Conservation (phyloP, 2,329 filamentous ascomycete genomes). For the Sporothrix humicola region DNA sequence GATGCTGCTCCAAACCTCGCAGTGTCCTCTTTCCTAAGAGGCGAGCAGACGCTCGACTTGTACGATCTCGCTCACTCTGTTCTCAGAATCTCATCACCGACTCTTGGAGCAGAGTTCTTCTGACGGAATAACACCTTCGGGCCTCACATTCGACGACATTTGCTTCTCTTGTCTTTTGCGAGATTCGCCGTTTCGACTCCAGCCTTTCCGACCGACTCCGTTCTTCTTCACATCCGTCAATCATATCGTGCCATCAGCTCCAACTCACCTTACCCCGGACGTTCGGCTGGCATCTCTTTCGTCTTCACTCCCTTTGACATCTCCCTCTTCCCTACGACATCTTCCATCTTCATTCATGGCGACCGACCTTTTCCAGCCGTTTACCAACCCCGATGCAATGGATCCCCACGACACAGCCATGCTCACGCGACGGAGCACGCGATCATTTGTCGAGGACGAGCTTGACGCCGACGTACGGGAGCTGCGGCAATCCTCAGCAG, state of each 20-base stretch:
- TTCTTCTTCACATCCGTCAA: background rate
- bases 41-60: slow-evolving; percentile 31
- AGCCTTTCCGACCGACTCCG: background rate
- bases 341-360: background rate
- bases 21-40: slow-evolving; percentile 35
- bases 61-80: slow-evolving; percentile 7
- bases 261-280: background rate
- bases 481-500: slow-evolving; percentile 14
- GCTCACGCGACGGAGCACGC: slow-evolving; percentile 38
- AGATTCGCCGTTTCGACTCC: background rate
- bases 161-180: background rate
- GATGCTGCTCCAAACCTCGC: slow-evolving; percentile 33
- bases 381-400: background rate
- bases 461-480: slow-evolving; percentile 35
- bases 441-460: slow-evolving; percentile 37
- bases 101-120: background rate
- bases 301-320: background rate
- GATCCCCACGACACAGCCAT: slow-evolving; percentile 27
- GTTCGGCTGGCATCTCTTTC: background rate
- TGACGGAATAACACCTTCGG: no score
- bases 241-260: background rate
- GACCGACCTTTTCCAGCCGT: background rate
- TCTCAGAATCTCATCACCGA: background rate
- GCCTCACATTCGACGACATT: background rate
- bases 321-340: background rate